Evolutionary conservation across 1,284 basidiomycete species (phyloP).

Genomic region (Wolfiporia cocos): DNA sequence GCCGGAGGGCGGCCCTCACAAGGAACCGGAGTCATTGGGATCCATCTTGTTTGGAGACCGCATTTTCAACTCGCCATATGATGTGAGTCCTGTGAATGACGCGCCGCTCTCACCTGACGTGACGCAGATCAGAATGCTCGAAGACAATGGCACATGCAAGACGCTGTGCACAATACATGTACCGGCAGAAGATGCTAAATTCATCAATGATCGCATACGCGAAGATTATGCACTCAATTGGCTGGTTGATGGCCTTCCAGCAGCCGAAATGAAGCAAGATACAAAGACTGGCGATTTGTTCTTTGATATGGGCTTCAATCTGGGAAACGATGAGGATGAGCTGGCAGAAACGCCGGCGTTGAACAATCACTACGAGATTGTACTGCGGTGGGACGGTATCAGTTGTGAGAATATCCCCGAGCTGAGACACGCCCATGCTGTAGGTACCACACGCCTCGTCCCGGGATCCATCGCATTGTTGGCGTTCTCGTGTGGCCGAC

Average conservation of each 20-base stretch:
- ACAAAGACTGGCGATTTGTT: conserved; percentile 74
- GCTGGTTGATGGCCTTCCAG: conserved; percentile 92
- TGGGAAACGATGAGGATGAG: conserved; percentile 57
- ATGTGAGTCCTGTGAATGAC: conserved; percentile 45
- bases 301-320: conserved; percentile 85
- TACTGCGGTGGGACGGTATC: conserved; percentile 65
- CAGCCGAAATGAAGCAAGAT: conserved; percentile 87
- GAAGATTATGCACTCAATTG: conserved; percentile 96
- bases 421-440: conserved; percentile 11
- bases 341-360: conserved; percentile 60
- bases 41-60: conserved; percentile 95
- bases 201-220: conserved; percentile 88
- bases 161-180: conserved; percentile 67
- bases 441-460: conserved; percentile 79
- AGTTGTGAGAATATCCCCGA: conserved; percentile 1
- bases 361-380: conserved; percentile 90
- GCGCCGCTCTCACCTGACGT: neutral
- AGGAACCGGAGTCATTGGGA: conserved; percentile 86
- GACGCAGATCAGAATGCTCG: conserved; percentile 69
- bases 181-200: conserved; percentile 70
- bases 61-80: conserved; percentile 87
- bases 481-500: conserved; percentile 90
- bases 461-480: conserved; percentile 74
- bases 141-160: conserved; percentile 70
- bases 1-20: conserved; percentile 71